These are phyloP conservation scores for Meira miltonrushii DNA, from an alignment of 1,284 basidiomycete genomes.

Conservation along the genomic window DNA sequence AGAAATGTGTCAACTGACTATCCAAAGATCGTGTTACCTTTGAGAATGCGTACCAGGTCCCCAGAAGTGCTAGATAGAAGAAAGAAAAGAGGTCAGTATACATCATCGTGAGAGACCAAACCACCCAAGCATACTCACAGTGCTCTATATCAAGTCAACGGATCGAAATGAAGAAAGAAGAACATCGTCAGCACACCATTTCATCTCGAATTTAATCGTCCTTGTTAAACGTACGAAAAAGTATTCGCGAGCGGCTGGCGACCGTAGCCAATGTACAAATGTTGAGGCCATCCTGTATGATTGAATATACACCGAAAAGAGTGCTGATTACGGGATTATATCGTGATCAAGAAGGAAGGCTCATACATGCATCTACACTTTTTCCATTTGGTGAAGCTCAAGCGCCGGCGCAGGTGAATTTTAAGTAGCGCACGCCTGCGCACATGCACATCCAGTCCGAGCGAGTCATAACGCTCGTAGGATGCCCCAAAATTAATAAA, in stretches of 20 bases:
- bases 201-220: not conserved
- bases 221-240: slow-evolving; percentile 40
- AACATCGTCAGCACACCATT: not conserved
- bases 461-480: too few species aligned
- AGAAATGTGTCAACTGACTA: not conserved
- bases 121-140: not conserved
- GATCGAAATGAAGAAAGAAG: not conserved
- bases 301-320: not conserved
- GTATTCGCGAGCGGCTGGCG: slow-evolving; percentile 48
- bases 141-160: not conserved
- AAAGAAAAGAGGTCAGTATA: not conserved
- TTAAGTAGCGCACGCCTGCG: too few species aligned
- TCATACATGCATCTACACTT: too few species aligned
- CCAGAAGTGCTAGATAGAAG: slow-evolving; percentile 49
- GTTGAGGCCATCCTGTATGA: slow-evolving; percentile 35
- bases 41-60: slow-evolving; percentile 28
- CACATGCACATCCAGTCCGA: too few species aligned
- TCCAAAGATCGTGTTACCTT: not conserved
- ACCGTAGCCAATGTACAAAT: slow-evolving; percentile 45
- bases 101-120: not conserved
- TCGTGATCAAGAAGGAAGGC: too few species aligned
- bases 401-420: too few species aligned
- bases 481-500: not conserved
- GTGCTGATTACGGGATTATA: too few species aligned
- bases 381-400: too few species aligned